Evolutionary conservation across 306 rosid species (phyloP).

Genomic region (Sphenostylis stenocarpa): DNA sequence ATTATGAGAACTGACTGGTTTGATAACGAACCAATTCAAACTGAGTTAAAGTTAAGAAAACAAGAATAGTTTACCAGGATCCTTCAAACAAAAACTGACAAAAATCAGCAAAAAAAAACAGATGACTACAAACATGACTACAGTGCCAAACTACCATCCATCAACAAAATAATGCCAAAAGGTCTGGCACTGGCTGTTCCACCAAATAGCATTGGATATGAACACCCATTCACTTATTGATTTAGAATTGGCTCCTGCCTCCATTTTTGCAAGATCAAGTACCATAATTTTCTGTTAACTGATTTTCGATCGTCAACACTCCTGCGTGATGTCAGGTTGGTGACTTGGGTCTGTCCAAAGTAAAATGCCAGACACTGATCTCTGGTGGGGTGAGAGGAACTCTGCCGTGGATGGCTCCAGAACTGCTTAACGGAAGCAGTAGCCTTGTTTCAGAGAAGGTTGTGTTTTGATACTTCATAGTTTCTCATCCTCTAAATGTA

Average conservation of each 20-base stretch:
- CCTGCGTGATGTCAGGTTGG: conserved; percentile 64
- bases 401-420: conserved; percentile 98
- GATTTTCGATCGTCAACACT: conserved; percentile 10
- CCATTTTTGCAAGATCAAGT: not conserved
- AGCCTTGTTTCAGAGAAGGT: conserved; percentile 97
- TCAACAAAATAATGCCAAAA: not conserved
- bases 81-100: not conserved
- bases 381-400: conserved; percentile 97
- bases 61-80: not conserved
- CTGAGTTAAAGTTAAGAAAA: not conserved
- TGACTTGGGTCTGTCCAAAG: conserved; percentile 94
- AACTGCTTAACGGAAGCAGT: conserved; percentile 87
- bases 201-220: not conserved
- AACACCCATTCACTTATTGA: not conserved
- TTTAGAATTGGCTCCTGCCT: not conserved
- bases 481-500: not conserved
- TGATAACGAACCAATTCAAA: not conserved
- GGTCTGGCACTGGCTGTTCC: not conserved
- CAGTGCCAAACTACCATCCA: not conserved
- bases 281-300: not conserved
- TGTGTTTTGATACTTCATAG: not conserved
- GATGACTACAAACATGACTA: not conserved
- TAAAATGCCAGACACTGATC: conserved; percentile 80
- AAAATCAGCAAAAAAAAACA: not conserved
- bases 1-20: not conserved